Percentiles rank a stretch among this genome's conserved stretches.
phyloP scores from a whole-genome alignment of 176 grass and related monocot genomes.

The Alopecurus myosuroides region DNA sequence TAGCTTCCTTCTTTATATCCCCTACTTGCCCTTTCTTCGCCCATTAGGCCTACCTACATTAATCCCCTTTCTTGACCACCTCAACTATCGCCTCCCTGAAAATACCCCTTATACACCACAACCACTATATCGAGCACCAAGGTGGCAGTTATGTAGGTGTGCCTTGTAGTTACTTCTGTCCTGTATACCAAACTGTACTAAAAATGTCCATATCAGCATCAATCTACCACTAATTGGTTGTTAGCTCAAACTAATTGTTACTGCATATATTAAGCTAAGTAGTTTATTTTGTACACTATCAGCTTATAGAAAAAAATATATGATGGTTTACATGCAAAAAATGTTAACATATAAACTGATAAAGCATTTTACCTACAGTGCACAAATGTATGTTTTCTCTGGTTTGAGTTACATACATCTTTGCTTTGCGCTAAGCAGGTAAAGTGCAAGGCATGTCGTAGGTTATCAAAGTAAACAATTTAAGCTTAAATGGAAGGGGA shows the following conservation, averaged over 20 bases:
- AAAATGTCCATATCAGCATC: neutral
- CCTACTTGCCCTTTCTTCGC: neutral
- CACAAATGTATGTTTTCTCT: neutral
- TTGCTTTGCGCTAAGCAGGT: neutral
- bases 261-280: neutral
- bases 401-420: neutral
- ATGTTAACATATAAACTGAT: neutral
- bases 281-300: neutral
- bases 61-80: neutral
- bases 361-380: neutral
- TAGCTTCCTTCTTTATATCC: neutral
- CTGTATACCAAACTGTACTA: neutral
- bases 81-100: neutral
- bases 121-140: neutral
- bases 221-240: neutral
- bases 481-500: neutral
- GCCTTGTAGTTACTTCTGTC: neutral
- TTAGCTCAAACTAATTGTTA: neutral
- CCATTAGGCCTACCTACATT: neutral
- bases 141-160: neutral
- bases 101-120: neutral
- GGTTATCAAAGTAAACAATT: neutral
- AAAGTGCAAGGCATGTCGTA: neutral
- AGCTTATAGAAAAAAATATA: neutral
- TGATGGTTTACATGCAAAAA: neutral